Evolutionary conservation across 106 monocot species (phyloP).

Genomic region (Acanthochlamys bracteata): DNA sequence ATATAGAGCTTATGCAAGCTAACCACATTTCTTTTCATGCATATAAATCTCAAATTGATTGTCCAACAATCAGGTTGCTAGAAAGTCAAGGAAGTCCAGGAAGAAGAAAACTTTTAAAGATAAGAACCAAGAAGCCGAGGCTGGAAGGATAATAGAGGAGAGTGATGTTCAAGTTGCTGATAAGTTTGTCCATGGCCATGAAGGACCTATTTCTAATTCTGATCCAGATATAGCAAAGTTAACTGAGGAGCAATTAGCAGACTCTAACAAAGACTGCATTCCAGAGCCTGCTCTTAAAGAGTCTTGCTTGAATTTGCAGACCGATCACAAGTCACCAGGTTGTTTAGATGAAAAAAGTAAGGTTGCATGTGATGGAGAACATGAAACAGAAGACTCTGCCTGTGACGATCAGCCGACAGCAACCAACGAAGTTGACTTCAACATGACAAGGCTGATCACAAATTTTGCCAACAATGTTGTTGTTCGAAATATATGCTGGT

Average conservation of each 20-base stretch:
- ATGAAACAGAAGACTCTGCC: conserved; percentile 45
- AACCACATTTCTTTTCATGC: too few relatives aligned
- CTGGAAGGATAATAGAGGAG: conserved; percentile 10
- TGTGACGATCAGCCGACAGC: conserved; percentile 42
- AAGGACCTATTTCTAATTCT: conserved; percentile 10
- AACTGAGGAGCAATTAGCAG: not conserved
- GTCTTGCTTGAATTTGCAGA: too few relatives aligned
- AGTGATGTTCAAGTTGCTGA: conserved; percentile 2
- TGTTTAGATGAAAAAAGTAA: conserved; percentile 19
- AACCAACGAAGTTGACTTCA: conserved; percentile 81
- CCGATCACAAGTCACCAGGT: too few relatives aligned
- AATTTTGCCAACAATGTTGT: conserved; percentile 60
- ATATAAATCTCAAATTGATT: too few relatives aligned
- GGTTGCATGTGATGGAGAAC: conserved; percentile 25
- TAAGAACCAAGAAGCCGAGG: conserved; percentile 21
- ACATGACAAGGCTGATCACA: conserved; percentile 51
- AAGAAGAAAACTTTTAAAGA: conserved; percentile 40
- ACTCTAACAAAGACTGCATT: conserved; percentile 13
- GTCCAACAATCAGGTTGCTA: conserved; percentile 49
- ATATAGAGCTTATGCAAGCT: too few relatives aligned
- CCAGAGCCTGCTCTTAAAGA: too few relatives aligned
- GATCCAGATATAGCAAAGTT: conserved; percentile 6
- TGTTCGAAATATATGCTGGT: conserved; percentile 77
- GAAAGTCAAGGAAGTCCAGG: conserved; percentile 54
- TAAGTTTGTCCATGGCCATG: conserved; percentile 13